Conservation (phyloP, 441 rosid genomes). For the Populus hybrid region DNA sequence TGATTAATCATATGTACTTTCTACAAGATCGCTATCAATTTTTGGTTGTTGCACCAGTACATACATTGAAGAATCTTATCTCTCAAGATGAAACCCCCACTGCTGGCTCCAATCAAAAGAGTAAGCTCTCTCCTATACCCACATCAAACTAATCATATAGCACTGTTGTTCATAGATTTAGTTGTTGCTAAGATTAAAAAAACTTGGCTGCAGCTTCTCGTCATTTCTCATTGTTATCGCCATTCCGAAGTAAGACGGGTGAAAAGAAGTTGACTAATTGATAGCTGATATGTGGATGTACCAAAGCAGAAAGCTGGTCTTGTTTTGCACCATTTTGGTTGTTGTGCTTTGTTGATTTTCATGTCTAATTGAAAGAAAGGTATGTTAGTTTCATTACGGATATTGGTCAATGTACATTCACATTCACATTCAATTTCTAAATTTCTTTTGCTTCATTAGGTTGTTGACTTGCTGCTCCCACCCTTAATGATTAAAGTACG, state of each 20-base stretch:
- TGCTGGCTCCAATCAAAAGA: constrained; percentile 49
- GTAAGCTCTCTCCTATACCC: constrained; percentile 38
- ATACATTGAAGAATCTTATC: constrained; percentile 84
- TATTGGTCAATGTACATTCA: not conserved
- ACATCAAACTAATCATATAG: not conserved
- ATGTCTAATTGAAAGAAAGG: not conserved
- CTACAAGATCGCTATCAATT: constrained; percentile 15
- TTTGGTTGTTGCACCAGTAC: constrained; percentile 44
- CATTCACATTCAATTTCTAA: not conserved
- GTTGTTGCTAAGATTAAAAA: not conserved
- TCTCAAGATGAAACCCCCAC: constrained; percentile 77
- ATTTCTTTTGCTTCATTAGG: not conserved
- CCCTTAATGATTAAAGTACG: not conserved
- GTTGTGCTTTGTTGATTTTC: constrained; percentile 18
- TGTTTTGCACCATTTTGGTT: not conserved
- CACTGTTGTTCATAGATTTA: not conserved
- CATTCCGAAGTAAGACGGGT: constrained; percentile 77
- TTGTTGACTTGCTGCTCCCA: not conserved
- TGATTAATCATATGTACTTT: not conserved
- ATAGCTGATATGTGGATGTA: constrained; percentile 18
- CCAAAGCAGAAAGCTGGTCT: constrained; percentile 17
- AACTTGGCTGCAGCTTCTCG: constrained; percentile 65
- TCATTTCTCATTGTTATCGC: constrained; percentile 74
- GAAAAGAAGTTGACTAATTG: constrained; percentile 52
- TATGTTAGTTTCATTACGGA: not conserved